Base-by-base conservation (phyloP, 1,139 yeast species). In the Kodamaea ohmeri region DNA sequence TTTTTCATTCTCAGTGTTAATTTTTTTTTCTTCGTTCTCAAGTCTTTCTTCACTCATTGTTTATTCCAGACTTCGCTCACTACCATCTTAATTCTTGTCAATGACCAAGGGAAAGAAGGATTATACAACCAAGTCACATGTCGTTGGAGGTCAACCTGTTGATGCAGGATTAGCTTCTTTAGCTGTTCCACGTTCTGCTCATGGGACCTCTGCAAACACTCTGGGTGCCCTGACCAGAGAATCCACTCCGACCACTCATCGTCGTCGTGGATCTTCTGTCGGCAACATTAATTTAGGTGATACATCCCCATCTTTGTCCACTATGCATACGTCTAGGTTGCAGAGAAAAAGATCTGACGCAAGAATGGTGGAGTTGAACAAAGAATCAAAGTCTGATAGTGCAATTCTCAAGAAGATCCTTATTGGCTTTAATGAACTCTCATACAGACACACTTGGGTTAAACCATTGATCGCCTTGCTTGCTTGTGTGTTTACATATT, bases 371-470 rank as follows among this genome's bases (percentile, higher is more conserved):
- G 71, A 49, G 37, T 58, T 64, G 41, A 51, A 56, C 38, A 51
- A 42, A 37, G 58, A 54, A 39, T 54, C 56, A 8, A 51, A 53
- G 12, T 55, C 67, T 9, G 79, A 70, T 44, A 43, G 52, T 4
- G 80, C 72, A n/a, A 60, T 76, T 15, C 50, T 69, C 33, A 58
- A 59, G 17, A 81, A 81, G 51, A 57, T 81, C 33, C 66, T 76
- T 65, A 56, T 78, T 13, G 74, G 78, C 0, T 76, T 74, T 47
- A 71, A 74, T 29, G 92, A 86, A 50, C 63, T 84, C 49, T 60
- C 76, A 40, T 79, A 76, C 54, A 72, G 88, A 45, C 84, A 86
- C 54, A 78, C 95, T 8, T 90, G 97, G 97, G 58, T 87, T 30
- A 65, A 76, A 13, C 95, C 96, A 1, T 58, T 82, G 36, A 28